A percentile compares a stretch with the other conserved stretches of the same genome.
Evolutionary conservation across 2,329 filamentous ascomycete species (phyloP).

Genomic region (Plenodomus lindquistii): DNA sequence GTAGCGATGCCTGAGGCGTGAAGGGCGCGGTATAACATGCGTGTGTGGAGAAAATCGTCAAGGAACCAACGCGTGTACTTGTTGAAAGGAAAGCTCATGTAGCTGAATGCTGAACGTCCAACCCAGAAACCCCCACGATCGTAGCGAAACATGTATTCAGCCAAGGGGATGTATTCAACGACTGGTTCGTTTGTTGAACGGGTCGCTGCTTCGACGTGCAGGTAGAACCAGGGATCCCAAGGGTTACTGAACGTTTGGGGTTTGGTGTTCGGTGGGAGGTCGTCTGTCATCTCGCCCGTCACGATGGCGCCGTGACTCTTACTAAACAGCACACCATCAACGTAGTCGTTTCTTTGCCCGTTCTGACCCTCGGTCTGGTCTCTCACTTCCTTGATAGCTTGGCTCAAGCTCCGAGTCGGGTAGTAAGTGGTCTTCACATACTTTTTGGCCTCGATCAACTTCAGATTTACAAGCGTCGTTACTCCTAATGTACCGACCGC

Average conservation of each 20-base stretch:
- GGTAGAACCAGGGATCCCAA: slow-evolving; percentile 57
- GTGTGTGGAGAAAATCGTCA: slow-evolving; percentile 65
- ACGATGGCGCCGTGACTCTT: slow-evolving; percentile 49
- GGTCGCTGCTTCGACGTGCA: slow-evolving; percentile 50
- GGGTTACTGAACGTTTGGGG: slow-evolving; percentile 47
- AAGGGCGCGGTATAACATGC: slow-evolving; percentile 67
- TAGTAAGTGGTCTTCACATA: slow-evolving; percentile 57
- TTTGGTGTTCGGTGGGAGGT: slow-evolving; percentile 30
- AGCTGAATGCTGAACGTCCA: slow-evolving; percentile 64
- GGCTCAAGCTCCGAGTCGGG: slow-evolving; percentile 46
- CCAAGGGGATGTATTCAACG: slow-evolving; percentile 62
- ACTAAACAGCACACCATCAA: slow-evolving; percentile 57
- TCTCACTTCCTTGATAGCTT: slow-evolving; percentile 48
- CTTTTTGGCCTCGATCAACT: slow-evolving; percentile 50
- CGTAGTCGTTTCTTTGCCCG: slow-evolving; percentile 48
- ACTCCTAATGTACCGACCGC: slow-evolving; percentile 70
- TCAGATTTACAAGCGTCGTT: slow-evolving; percentile 60
- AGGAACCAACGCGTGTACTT: slow-evolving; percentile 63
- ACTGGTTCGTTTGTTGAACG: slow-evolving; percentile 38
- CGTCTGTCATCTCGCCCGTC: slow-evolving; percentile 50
- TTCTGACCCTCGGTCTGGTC: slow-evolving; percentile 42
- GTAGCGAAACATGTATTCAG: slow-evolving; percentile 72
- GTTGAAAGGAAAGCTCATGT: slow-evolving; percentile 69
- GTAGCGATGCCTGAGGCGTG: slow-evolving; percentile 65
- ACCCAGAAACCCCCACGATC: slow-evolving; percentile 73